phyloP scores from a whole-genome alignment of 495 filamentous ascomycete genomes.

The Usnea hakonensis region DNA sequence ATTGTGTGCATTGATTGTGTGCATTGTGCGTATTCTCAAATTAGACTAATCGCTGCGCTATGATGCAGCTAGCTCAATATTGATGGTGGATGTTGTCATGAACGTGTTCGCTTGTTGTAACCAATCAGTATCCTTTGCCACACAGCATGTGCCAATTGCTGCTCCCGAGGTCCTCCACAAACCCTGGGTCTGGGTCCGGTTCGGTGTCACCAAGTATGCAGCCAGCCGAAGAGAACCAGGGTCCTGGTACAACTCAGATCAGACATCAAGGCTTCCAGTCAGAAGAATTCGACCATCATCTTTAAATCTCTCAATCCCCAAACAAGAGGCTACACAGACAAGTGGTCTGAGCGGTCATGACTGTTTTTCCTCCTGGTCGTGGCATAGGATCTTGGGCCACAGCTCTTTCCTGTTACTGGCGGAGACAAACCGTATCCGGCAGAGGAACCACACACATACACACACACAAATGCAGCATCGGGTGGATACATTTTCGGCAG shows the following conservation, averaged over 20 bases:
- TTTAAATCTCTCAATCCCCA: background rate
- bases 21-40: too few relatives aligned
- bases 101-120: background rate
- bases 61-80: constrained; percentile 1
- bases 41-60: background rate
- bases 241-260: constrained; percentile 2
- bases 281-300: background rate
- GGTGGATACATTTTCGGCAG: background rate
- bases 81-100: background rate
- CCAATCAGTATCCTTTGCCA: background rate
- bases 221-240: background rate
- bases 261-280: background rate
- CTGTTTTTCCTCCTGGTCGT: background rate
- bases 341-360: background rate
- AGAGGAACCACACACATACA: background rate
- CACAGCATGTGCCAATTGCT: background rate
- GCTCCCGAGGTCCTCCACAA: background rate
- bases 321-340: background rate
- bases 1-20: background rate
- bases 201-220: background rate
- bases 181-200: constrained; percentile 1
- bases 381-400: background rate
- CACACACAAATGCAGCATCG: background rate
- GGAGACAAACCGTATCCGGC: background rate
- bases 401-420: background rate